Evolutionary conservation across 805 yeast genomes (phyloP), one percentile per base, ranked within the genome.

Genomic region (Candida rishiriensis): DNA sequence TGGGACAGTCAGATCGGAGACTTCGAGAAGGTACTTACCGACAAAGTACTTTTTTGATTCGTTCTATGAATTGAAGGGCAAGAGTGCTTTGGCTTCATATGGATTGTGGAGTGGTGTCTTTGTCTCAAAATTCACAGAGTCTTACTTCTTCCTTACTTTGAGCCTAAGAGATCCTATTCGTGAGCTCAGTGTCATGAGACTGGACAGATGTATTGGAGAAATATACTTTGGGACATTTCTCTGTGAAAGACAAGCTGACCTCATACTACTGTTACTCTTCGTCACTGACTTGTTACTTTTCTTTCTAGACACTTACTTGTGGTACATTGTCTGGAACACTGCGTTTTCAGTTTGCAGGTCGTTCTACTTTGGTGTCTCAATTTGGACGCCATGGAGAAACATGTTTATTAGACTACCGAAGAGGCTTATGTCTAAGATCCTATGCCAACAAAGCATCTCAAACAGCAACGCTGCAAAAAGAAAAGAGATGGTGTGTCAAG

Each of bases 331-430:
- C 34, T 84, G 91, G 78, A 86, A 82, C 56, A 83, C 93, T 0
- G 56, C 77, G 0, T 83, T 85, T 44, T 86, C 95, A 0, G 83
- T 86, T 5, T 72, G 81, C 43, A 68, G 86, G 6, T 83, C 93
- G 0, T 55, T 62, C 44, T 79, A 83, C 35, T 71, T 82, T 48
- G 96, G 96, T 1, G 81, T 85, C 5, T 85, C 95, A 0, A 80
- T 87, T 10, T 83, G 91, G 84, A 85, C 93, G 2, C 96, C 96
- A 0, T 87, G 95, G 95, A 77, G 86, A 59, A 86, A 85, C 54
- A 77, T 84, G 29, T 87, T 83, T 58, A 76, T 88, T 4, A 69
- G 89, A 40, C 65, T 88, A 28, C 95, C 96, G 1, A 81, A 82
- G 54, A 71, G 95, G 51, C 84, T 88, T 3, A 75, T 74, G 52